Evolutionary conservation across 1,284 basidiomycete genomes (phyloP).

Genomic region (Flammula alnicola): DNA sequence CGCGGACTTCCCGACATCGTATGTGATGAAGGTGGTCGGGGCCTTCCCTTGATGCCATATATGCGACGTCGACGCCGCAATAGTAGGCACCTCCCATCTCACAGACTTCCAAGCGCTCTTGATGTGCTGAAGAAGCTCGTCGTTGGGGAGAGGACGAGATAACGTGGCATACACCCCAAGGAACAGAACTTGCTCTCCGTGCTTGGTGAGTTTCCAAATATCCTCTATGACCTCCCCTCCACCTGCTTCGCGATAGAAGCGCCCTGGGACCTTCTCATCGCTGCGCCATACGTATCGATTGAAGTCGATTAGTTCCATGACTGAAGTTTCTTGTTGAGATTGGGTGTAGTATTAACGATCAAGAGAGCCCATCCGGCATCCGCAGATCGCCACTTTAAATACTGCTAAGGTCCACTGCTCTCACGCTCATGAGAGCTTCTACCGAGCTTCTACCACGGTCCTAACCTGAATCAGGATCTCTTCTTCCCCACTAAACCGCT

Average conservation of each 20-base stretch:
- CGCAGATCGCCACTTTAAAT: too few species aligned
- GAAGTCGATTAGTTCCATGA: constrained; percentile 20
- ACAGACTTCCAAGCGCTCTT: constrained; percentile 20
- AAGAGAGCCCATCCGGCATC: too few species aligned
- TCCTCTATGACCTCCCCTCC: constrained; percentile 25
- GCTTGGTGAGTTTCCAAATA: constrained; percentile 25
- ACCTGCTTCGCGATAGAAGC: constrained; percentile 21
- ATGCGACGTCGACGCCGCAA: constrained; percentile 19
- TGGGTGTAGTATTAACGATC: too few species aligned
- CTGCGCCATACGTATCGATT: constrained; percentile 19
- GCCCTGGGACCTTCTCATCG: constrained; percentile 15
- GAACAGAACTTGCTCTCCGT: constrained; percentile 24
- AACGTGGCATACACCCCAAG: constrained; percentile 18
- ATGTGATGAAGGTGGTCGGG: constrained; percentile 19
- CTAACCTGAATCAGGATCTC: too few species aligned
- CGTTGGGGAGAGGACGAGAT: constrained; percentile 6
- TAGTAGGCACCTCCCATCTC: constrained; percentile 22
- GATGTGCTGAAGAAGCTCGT: constrained; percentile 7
- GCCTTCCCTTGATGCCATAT: constrained; percentile 14
- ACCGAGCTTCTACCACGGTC: too few species aligned
- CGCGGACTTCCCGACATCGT: constrained; percentile 17
- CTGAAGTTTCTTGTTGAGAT: too few species aligned
- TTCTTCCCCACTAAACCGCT: too few species aligned
- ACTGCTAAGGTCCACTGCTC: too few species aligned
- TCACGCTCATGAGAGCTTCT: too few species aligned